Conservation (phyloP, 768 basidiomycete genomes). For the Lactarius psammicola region DNA sequence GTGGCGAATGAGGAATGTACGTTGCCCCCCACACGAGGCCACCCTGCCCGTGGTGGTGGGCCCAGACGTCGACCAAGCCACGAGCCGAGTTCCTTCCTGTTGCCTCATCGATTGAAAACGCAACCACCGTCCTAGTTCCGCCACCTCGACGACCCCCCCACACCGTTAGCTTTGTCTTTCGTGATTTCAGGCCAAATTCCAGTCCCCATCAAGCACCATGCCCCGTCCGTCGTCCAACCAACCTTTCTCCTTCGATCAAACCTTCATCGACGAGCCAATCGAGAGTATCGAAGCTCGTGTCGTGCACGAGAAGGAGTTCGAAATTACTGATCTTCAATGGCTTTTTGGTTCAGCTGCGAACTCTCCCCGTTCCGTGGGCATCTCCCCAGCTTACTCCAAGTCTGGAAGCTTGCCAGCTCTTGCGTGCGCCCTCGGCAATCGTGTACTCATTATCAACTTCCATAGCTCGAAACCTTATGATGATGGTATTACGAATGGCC, state of each 20-base stretch:
- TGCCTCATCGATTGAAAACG: constrained; percentile 8
- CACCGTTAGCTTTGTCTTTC: neutral
- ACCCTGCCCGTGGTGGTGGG: neutral
- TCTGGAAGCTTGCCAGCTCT: constrained; percentile 46
- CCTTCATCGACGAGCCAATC: constrained; percentile 32
- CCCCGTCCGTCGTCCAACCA: neutral
- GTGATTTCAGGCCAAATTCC: neutral
- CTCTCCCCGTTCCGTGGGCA: constrained; percentile 41
- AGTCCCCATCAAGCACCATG: neutral
- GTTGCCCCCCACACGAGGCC: neutral
- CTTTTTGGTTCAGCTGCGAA: constrained; percentile 22
- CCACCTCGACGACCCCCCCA: constrained; percentile 5
- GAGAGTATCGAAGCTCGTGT: constrained; percentile 29
- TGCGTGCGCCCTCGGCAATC: constrained; percentile 42
- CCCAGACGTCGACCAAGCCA: neutral
- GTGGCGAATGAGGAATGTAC: constrained; percentile 1
- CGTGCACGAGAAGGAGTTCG: constrained; percentile 30
- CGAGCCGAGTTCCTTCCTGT: neutral
- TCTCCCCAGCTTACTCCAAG: constrained; percentile 50
- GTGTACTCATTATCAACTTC: constrained; percentile 32
- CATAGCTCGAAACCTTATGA: constrained; percentile 7
- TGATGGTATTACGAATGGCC: neutral
- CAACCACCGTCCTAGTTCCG: neutral
- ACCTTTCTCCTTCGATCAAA: constrained; percentile 26
- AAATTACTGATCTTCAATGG: constrained; percentile 26